Base-by-base conservation (phyloP, 108 stramenopile species). In the Tribonema minus region DNA sequence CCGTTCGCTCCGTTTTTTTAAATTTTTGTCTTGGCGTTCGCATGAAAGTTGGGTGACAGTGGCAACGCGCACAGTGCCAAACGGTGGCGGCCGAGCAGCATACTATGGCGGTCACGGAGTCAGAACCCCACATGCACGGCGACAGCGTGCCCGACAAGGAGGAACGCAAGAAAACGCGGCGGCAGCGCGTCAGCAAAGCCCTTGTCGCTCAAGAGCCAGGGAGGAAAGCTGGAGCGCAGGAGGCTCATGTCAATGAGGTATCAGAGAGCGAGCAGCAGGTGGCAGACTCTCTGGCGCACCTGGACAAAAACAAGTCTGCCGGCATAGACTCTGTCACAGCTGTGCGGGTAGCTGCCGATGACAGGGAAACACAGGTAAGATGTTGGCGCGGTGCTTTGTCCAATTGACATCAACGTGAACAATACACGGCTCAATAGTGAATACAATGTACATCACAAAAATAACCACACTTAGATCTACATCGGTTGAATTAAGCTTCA, bases 311-410 rank as follows among this genome's bases (percentile, higher is more conserved):
- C 27, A 90, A 90, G 71, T 40, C 39, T 41, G 26, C 31, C 3
- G 85, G 86, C 20, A 84, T 90, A 12, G 76, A 87, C 26, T 37
- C 70, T 3, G 86, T 89, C 27, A 90, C 90, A 1, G 63, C 74
- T 7, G 58, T 89, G 1, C 81, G 90, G 4, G 86, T 89, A 3
- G 84, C 70, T 0, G 88, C 90, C 0, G 88, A 89, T 69, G 80
- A 85, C 58, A 31, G 72, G 25, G 77, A 79, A 70, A 79, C 77
- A 33, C 74, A 75, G 46, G n/a, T n/a, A n/a, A n/a, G n/a, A n/a
- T n/a, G n/a, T n/a, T n/a, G n/a, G n/a, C n/a, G n/a, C n/a, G n/a
- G n/a, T n/a, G n/a, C n/a, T n/a, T n/a, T n/a, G n/a, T n/a, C n/a
- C n/a, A n/a, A n/a, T n/a, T n/a, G n/a, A n/a, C n/a, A n/a, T n/a